Percentiles rank a stretch among this genome's conserved stretches.
These are phyloP conservation scores for Fusarium sacchari DNA, from an alignment of 2,329 filamentous ascomycete genomes.

Conservation along the genomic window DNA sequence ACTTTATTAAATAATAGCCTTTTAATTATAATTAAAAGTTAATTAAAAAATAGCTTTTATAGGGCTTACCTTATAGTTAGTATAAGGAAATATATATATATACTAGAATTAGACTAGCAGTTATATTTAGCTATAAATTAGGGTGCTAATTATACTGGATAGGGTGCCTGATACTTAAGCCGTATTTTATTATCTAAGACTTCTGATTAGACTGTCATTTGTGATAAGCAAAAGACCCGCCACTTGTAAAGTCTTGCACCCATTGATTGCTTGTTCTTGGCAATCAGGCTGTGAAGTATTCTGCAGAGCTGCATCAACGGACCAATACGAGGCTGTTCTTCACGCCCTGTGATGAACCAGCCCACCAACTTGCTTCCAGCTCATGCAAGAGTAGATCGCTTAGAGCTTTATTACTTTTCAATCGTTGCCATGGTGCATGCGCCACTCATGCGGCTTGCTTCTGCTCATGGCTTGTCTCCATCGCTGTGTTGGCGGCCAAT, in stretches of 20 bases:
- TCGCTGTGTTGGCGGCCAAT: neutral
- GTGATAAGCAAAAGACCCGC: accelerated
- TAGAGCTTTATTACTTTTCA: neutral
- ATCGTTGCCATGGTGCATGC: neutral
- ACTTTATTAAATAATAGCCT: too few species aligned
- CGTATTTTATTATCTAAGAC: neutral
- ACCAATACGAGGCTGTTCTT: neutral
- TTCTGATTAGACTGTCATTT: neutral
- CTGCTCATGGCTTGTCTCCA: accelerated
- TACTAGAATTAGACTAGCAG: too few species aligned
- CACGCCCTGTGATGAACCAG: neutral
- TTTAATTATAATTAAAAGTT: too few species aligned
- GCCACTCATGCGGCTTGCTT: too few species aligned
- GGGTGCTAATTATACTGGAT: too few species aligned
- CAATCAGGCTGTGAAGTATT: neutral
- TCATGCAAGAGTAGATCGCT: neutral
- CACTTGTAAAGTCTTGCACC: neutral
- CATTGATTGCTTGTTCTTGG: neutral
- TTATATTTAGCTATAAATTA: too few species aligned
- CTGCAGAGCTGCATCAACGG: neutral
- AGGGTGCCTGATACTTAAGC: too few species aligned
- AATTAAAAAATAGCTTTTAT: too few species aligned
- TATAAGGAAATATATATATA: too few species aligned
- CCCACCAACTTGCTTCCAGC: neutral
- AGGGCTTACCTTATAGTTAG: too few species aligned